phyloP scores from a whole-genome alignment of 2,329 filamentous ascomycete genomes.

The Fusarium poae region DNA sequence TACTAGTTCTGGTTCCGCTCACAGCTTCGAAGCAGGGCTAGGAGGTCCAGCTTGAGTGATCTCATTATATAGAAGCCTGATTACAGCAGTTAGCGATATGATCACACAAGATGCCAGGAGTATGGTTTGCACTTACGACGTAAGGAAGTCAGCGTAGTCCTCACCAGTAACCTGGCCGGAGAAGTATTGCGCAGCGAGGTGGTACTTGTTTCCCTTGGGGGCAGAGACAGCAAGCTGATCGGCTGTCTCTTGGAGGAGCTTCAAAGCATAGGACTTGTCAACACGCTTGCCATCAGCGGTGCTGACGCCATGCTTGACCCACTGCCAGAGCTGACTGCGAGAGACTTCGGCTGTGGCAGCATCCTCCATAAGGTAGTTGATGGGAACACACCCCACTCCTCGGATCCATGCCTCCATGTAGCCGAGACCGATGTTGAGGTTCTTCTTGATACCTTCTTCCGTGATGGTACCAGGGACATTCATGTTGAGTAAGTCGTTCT shows the following conservation, averaged over 20 bases:
- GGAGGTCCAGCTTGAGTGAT: slow-evolving; percentile 80
- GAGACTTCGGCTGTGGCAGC: slow-evolving; percentile 97
- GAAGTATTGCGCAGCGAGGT: slow-evolving; percentile 93
- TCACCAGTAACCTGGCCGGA: slow-evolving; percentile 93
- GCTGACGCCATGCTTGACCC: slow-evolving; percentile 79
- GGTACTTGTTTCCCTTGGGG: slow-evolving; percentile 90
- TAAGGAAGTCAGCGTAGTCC: slow-evolving; percentile 97
- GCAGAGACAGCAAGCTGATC: slow-evolving; percentile 80
- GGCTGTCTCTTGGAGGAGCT: slow-evolving; percentile 87
- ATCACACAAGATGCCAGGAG: not conserved
- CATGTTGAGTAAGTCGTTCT: slow-evolving; percentile 96
- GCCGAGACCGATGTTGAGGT: slow-evolving; percentile 93
- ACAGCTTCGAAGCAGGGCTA: slow-evolving; percentile 73
- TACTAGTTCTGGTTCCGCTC: slow-evolving; percentile 32
- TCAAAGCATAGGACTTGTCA: slow-evolving; percentile 90
- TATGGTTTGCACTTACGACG: slow-evolving; percentile 68
- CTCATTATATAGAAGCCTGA: slow-evolving; percentile 85
- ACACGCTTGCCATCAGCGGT: slow-evolving; percentile 92
- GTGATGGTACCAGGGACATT: slow-evolving; percentile 94
- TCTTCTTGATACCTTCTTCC: slow-evolving; percentile 96
- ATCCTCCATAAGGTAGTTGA: slow-evolving; percentile 99
- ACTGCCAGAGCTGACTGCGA: slow-evolving; percentile 96
- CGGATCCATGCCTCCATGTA: slow-evolving; percentile 99
- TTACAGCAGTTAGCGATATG: slow-evolving; percentile 17
- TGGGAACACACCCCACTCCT: slow-evolving; percentile 94